These are phyloP conservation scores for Bruguiera hainesii DNA, from an alignment of 441 rosid species.

Conservation along the genomic window DNA sequence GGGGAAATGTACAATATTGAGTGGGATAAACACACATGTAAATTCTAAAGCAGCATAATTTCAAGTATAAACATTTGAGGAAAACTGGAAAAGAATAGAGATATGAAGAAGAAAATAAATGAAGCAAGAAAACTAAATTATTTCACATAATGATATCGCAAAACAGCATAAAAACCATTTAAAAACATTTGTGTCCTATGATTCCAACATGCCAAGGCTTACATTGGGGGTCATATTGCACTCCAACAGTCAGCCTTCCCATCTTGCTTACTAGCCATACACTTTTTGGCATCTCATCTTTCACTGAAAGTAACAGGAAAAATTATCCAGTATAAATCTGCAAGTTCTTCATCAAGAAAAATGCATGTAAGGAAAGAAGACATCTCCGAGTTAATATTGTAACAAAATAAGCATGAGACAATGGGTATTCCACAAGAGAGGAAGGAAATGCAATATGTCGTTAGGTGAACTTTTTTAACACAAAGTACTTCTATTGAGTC, in stretches of 20 bases:
- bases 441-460: too few species aligned
- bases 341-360: background rate
- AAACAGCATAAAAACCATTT: background rate
- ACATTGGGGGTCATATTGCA: slow-evolving; percentile 80
- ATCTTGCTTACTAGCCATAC: slow-evolving; percentile 92
- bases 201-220: slow-evolving; percentile 29
- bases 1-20: background rate
- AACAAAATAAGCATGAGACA: background rate
- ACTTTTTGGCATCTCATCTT: slow-evolving; percentile 54
- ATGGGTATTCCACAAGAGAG: background rate
- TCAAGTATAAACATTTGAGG: background rate
- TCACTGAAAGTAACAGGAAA: slow-evolving; percentile 34
- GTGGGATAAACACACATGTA: background rate
- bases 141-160: background rate
- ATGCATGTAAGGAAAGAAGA: background rate
- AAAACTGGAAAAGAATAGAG: background rate
- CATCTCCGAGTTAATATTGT: slow-evolving; percentile 1
- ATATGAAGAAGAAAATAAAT: background rate
- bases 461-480: too few species aligned
- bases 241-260: slow-evolving; percentile 80
- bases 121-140: background rate
- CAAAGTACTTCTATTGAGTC: background rate
- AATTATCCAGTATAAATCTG: slow-evolving; percentile 3
- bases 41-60: background rate
- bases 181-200: background rate